Base-by-base conservation (phyloP, 2,329 filamentous ascomycete species). In the Colletotrichum gloeosporioides region DNA sequence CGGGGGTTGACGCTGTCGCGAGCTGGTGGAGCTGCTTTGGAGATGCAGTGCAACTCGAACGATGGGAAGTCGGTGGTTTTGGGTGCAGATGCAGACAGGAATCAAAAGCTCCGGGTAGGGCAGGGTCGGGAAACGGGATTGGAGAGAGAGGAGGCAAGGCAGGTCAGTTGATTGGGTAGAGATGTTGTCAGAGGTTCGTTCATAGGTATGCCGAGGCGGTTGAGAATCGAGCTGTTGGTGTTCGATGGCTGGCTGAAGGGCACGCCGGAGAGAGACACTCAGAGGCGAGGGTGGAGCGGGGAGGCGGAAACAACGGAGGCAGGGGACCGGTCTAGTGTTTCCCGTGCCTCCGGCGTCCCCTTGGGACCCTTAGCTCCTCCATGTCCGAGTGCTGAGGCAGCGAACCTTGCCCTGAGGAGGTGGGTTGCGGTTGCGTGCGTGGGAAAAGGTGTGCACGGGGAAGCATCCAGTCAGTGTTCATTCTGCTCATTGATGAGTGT, bases 341-440 rank as follows among this genome's bases (percentile, higher is more conserved):
- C 34, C 25, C 34, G 15, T 65, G 22, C 63, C 25, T 32, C 63
- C 39, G 62, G 9, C 62, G 32, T 34, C 32, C 27, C 55, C 55
- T 59, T 29, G 31, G 39, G 16, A 27, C 29, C 29, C 29, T 31
- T 13, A 68, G 22, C 44, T 68, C 16, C 32, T 22, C 55, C 15
- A 8, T 32, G 18, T 49, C 44, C 18, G n/a, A 49, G 10, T 22
- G 44, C 44, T 25, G 61, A 34, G 66, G 67, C 57, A 70, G 44
- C 25, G 31, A 69, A 64, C 67, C 68, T 71, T 64, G 66, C 66
- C 59, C 71, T 69, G 71, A 68, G 61, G 4, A 69, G 65, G 71
- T 73, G 71, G 71, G 71, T 63, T 57, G 57, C 27, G 57, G 16
- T 61, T 61, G 16, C 44, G 44, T 22, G 44, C 55, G 22, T 27